Percentiles rank a stretch among this genome's conserved stretches.
Evolutionary conservation across 1,284 basidiomycete genomes (phyloP).

Genomic region (Mycena sp.): DNA sequence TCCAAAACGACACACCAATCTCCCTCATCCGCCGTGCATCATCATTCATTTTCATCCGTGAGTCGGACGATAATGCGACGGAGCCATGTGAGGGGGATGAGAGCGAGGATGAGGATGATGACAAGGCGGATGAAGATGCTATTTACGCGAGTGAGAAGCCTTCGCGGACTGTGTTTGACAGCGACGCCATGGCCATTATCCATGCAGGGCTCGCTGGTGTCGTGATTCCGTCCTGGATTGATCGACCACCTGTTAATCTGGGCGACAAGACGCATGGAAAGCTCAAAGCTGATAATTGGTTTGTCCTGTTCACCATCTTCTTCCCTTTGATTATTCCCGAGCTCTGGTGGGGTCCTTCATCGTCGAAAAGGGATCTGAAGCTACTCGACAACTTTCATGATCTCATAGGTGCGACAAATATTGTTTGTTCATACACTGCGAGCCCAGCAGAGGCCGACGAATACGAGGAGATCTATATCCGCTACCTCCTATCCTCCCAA

Average conservation of each 20-base stretch:
- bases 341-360: not conserved
- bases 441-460: not conserved
- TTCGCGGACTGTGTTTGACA: not conserved
- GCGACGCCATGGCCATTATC: slow-evolving; percentile 3
- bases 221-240: too few relatives aligned
- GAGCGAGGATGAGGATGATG: not conserved
- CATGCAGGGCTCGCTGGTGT: too few relatives aligned
- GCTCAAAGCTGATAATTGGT: too few relatives aligned
- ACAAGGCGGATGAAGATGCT: slow-evolving; percentile 2
- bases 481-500: not conserved
- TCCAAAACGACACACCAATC: not conserved
- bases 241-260: too few relatives aligned
- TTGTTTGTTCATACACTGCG: too few relatives aligned
- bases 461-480: not conserved
- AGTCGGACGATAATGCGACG: not conserved
- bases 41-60: not conserved
- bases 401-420: too few relatives aligned
- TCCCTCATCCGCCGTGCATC: not conserved
- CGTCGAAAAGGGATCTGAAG: not conserved
- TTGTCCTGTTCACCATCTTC: too few relatives aligned
- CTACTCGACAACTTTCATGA: too few relatives aligned
- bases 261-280: too few relatives aligned
- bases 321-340: slow-evolving; percentile 24
- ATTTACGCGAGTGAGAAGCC: not conserved
- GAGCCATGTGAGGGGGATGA: not conserved